Base-by-base conservation (phyloP, 2,329 filamentous ascomycete genomes). In the Penicillium sp. region DNA sequence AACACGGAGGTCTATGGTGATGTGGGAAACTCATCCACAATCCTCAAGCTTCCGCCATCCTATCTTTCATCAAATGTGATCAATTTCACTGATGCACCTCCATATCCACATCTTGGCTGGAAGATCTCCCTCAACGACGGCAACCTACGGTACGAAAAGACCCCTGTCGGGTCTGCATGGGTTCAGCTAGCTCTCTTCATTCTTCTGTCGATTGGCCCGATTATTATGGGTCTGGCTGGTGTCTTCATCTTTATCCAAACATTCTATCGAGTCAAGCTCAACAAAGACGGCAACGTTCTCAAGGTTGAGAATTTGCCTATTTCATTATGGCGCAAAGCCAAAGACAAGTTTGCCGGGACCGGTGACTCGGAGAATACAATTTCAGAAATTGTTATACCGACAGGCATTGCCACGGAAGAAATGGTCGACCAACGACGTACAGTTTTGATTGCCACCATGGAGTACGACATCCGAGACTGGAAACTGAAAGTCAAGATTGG, bases 401-500 rank as follows among this genome's bases (percentile, higher is more conserved):
- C 73, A 67, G 26, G 70, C 68, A 1, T 72, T 74, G 48, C 53
- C 22, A 67, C 60, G 39, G 55, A 60, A 13, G 70, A 75, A 68
- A 66, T 29, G 62, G 61, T 31, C 68, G 66, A 37, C 59, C 63
- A n/a, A 21, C 58, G 77, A 45, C 76, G 83, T n/a, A 87, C 81
- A 29, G 82, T 88, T 3, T 78, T 89, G 24, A 86, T 89, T 53
- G 86, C 85, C 13, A 89, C 86, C 7, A 88, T 89, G 84, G 86
- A 89, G 70, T 89, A 89, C 71, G 85, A 89, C 59, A 88, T 89
- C 58, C 84, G 86, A 55, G 86, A 89, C 67, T 89, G 86, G 84
- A 79, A 74, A 4, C 86, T 89, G 73, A 89, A 87, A 72, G 86
- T 89, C 73, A 89, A 89, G 73, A 89, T 89, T 47, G 86, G 86